These are phyloP conservation scores for Globisporangium irregulare DNA, from an alignment of 352 stramenopile species.

Conservation along the genomic window DNA sequence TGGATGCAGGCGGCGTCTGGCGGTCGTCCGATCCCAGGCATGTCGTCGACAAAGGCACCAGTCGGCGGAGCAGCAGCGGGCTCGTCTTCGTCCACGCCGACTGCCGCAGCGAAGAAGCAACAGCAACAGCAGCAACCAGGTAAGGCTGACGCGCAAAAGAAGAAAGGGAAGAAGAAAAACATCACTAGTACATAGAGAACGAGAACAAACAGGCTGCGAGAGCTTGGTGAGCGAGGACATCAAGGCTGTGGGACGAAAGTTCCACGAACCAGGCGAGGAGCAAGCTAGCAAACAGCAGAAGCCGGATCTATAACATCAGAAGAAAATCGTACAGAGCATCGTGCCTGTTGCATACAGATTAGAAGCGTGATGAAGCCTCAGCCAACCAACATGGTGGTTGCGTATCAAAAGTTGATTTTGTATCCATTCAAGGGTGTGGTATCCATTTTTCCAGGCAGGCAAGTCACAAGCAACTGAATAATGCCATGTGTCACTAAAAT, in stretches of 20 bases:
- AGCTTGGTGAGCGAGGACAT: not conserved
- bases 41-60: not conserved
- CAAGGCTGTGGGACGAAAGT: not conserved
- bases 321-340: not conserved
- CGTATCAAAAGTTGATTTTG: not conserved
- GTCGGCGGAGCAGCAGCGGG: not conserved
- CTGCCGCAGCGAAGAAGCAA: not conserved
- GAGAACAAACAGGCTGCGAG: not conserved
- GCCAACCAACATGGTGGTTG: not conserved
- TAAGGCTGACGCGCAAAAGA: constrained; percentile 1
- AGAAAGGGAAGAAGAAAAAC: constrained; percentile 3
- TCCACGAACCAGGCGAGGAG: not conserved
- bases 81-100: constrained; percentile 3
- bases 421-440: not conserved
- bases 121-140: constrained; percentile 7
- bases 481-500: not conserved
- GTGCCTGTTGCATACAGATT: not conserved
- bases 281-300: not conserved
- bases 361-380: not conserved
- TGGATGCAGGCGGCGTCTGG: constrained; percentile 3
- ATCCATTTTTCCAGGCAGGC: not conserved
- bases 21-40: constrained; percentile 8
- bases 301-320: not conserved
- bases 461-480: not conserved
- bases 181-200: constrained; percentile 5